phyloP scores from a whole-genome alignment of 129 eudicot genomes.

The sunflower (Helianthus annuus) region DNA sequence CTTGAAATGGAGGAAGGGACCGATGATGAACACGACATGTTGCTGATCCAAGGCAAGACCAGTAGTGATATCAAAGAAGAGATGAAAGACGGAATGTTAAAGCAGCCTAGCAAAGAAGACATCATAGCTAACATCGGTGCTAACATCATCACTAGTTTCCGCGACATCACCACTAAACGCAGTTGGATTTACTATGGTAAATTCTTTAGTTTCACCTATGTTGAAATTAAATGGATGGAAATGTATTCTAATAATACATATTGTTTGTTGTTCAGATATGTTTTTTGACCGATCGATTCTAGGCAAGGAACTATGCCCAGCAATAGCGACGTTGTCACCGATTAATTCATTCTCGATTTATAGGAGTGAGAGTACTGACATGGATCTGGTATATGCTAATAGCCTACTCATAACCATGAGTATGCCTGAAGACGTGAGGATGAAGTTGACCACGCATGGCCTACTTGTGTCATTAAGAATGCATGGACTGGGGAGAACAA shows the following conservation, averaged over 20 bases:
- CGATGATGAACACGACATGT: too few species aligned
- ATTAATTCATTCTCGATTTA: too few species aligned
- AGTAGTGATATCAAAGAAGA: neutral
- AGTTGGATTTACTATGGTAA: neutral
- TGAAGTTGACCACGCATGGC: neutral
- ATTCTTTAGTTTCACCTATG: neutral
- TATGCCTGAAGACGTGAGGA: neutral
- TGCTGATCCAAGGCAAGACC: too few species aligned
- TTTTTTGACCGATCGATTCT: too few species aligned
- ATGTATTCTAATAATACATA: neutral
- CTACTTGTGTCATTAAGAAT: neutral
- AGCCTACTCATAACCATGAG: too few species aligned
- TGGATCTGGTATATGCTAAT: neutral
- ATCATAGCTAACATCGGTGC: neutral
- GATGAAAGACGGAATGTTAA: neutral
- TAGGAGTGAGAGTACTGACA: too few species aligned
- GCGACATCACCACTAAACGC: neutral
- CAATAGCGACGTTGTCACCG: too few species aligned
- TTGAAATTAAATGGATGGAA: neutral
- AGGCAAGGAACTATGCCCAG: too few species aligned
- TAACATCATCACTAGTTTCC: neutral
- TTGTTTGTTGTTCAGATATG: neutral
- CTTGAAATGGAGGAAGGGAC: too few species aligned
- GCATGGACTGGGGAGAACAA: too few species aligned
- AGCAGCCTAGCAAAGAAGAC: neutral